Conservation (phyloP, 2,329 filamentous ascomycete genomes). For the Sporothrix globosa region DNA sequence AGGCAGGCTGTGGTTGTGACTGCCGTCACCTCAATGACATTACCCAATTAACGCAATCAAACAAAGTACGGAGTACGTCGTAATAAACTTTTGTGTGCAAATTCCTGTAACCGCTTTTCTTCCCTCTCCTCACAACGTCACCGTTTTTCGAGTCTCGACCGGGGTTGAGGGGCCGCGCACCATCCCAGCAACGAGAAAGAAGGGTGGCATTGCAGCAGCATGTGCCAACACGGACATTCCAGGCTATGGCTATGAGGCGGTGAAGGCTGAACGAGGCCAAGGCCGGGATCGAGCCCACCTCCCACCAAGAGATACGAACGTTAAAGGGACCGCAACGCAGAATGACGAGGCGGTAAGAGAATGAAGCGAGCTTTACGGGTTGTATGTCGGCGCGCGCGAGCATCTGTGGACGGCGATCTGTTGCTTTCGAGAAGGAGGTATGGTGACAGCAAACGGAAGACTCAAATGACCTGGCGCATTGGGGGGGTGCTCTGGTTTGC, state of each 20-base stretch:
- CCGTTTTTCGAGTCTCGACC: not conserved
- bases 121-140: not conserved
- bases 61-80: no score
- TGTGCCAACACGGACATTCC: conserved; percentile 16
- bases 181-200: conserved; percentile 11
- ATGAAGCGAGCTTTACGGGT: not conserved
- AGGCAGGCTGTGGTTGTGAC: not conserved
- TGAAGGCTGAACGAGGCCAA: conserved; percentile 26
- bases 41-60: not conserved
- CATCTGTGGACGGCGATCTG: not conserved
- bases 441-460: conserved; percentile 11
- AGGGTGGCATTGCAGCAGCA: conserved; percentile 31
- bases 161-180: not conserved
- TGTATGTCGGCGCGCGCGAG: not conserved
- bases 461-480: not conserved
- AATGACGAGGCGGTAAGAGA: conserved; percentile 33
- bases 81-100: not conserved
- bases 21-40: conserved; percentile 1
- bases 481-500: not conserved
- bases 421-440: not conserved
- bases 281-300: conserved; percentile 6
- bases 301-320: conserved; percentile 23
- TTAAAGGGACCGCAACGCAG: conserved; percentile 20
- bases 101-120: conserved; percentile 14
- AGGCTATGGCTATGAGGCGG: conserved; percentile 19